Evolutionary conservation across 139 green algal genomes (phyloP).

Genomic region (Chlorella sorokiniana): DNA sequence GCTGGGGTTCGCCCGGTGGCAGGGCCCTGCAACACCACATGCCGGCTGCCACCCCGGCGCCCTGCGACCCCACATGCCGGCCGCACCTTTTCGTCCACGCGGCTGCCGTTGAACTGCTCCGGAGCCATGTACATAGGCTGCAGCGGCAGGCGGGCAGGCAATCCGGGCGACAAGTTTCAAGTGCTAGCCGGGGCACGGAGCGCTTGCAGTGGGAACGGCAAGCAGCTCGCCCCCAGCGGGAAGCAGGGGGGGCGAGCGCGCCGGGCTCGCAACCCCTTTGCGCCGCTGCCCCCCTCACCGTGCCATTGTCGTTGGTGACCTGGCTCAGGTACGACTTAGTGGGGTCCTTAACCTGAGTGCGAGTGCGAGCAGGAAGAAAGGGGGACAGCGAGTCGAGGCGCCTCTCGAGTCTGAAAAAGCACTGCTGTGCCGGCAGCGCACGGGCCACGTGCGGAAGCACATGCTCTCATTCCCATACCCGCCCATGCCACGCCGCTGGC

Average conservation of each 20-base stretch:
- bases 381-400: no score
- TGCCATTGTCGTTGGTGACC: constrained; percentile 81
- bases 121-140: constrained; percentile 76
- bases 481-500: neutral
- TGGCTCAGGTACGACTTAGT: constrained; percentile 73
- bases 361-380: neutral
- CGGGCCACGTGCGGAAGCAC: neutral
- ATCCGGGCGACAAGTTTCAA: neutral
- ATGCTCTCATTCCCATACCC: neutral
- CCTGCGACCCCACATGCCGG: no score
- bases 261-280: neutral
- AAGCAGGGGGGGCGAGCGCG: neutral
- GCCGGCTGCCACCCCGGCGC: no score
- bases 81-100: constrained; percentile 73
- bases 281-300: neutral
- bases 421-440: no score
- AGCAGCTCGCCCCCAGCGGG: neutral
- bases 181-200: neutral
- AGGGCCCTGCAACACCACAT: no score
- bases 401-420: no score
- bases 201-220: neutral
- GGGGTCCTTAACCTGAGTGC: constrained; percentile 67
- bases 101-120: constrained; percentile 82
- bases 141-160: neutral
- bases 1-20: no score